phyloP scores from a whole-genome alignment of 176 grass and related monocot species.

The Phyllostachys edulis region DNA sequence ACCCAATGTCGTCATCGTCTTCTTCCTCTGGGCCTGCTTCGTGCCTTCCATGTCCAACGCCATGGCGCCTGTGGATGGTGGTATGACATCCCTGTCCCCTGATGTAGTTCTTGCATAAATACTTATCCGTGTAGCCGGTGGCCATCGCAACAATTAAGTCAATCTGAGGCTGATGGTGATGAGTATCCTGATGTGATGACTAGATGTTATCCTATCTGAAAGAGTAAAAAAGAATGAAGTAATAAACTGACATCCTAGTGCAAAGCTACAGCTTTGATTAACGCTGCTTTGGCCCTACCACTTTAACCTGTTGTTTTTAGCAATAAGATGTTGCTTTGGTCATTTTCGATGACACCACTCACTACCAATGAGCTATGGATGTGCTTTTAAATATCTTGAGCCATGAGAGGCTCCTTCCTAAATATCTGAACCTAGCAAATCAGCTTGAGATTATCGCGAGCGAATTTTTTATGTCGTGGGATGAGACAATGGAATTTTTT shows the following conservation, averaged over 20 bases:
- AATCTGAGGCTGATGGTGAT: not conserved
- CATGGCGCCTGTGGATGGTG: too few species aligned
- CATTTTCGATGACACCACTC: not conserved
- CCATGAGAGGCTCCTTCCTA: too few species aligned
- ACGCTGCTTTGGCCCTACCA: not conserved
- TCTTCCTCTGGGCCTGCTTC: too few species aligned
- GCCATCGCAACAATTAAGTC: not conserved
- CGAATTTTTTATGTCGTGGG: too few species aligned
- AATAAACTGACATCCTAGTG: not conserved
- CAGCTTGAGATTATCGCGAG: too few species aligned
- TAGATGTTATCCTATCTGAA: not conserved
- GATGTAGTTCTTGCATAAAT: not conserved
- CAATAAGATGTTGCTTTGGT: not conserved
- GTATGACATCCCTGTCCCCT: not conserved
- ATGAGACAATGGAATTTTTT: too few species aligned
- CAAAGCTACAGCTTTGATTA: not conserved
- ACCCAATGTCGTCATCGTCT: too few species aligned
- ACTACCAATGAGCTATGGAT: not conserved
- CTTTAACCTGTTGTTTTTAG: not conserved
- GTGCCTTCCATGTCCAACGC: too few species aligned
- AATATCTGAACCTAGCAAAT: too few species aligned
- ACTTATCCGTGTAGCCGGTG: too few species aligned
- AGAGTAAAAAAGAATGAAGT: not conserved
- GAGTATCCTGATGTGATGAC: not conserved
- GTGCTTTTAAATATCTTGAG: not conserved